phyloP scores from a whole-genome alignment of 2,329 filamentous ascomycete genomes.

The Fusarium chuoi region DNA sequence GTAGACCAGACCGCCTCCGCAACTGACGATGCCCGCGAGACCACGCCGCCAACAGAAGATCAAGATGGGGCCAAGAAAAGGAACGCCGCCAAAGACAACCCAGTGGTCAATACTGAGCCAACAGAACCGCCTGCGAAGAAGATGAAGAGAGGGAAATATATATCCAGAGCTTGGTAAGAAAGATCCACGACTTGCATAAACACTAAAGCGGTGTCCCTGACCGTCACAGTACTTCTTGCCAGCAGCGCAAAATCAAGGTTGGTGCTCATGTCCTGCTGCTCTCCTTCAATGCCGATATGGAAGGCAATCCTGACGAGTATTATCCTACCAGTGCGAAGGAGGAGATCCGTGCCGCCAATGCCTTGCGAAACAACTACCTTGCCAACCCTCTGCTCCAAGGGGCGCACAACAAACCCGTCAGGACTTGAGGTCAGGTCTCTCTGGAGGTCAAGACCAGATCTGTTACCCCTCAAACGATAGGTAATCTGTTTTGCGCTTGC shows the following conservation, averaged over 20 bases:
- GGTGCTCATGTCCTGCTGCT: neutral
- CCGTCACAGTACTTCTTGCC: constrained; percentile 25
- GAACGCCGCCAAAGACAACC: neutral
- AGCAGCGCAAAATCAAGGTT: constrained; percentile 35
- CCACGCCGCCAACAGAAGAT: neutral
- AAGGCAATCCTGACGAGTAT: neutral
- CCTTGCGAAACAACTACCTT: constrained; percentile 17
- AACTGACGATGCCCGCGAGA: neutral
- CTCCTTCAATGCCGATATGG: neutral
- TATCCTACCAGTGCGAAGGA: constrained; percentile 19
- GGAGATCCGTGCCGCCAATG: constrained; percentile 31
- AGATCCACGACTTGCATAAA: too few relatives aligned
- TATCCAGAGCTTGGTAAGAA: constrained; percentile 31
- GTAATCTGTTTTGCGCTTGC: neutral
- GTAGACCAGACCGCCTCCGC: neutral
- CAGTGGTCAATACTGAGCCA: neutral
- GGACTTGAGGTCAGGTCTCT: neutral
- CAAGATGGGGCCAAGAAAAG: neutral
- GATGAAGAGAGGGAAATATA: constrained; percentile 34
- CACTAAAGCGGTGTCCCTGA: neutral
- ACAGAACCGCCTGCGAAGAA: constrained; percentile 20
- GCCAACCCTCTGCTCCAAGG: constrained; percentile 14
- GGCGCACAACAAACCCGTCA: constrained; percentile 4
- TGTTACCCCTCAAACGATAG: neutral
- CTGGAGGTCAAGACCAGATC: neutral